Conservation (phyloP, 169 alveolate species). For the Plasmodium blacklocki region DNA sequence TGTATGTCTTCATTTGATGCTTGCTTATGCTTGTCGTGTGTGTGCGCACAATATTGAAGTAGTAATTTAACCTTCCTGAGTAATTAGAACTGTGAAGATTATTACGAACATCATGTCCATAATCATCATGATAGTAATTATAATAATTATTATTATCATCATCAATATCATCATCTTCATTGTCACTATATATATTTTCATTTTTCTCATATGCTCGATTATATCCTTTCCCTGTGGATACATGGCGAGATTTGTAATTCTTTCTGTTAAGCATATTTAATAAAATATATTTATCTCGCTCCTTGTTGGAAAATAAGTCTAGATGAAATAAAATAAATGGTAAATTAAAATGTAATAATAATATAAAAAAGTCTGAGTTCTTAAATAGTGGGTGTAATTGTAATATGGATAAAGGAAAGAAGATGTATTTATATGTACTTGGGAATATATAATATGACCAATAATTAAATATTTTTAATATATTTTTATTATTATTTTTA, state of each 20-base stretch:
- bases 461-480: conserved; percentile 43
- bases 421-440: conserved; percentile 56
- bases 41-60: conserved; percentile 4
- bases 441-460: conserved; percentile 65
- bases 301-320: conserved; percentile 33
- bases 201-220: too few species aligned
- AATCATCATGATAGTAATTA: neutral
- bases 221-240: too few species aligned
- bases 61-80: conserved; percentile 1
- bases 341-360: conserved; percentile 50
- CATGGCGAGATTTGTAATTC: too few species aligned
- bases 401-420: conserved; percentile 37
- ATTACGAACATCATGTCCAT: neutral
- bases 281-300: conserved; percentile 39
- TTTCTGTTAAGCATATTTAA: neutral
- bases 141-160: neutral
- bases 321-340: conserved; percentile 64
- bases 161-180: too few species aligned
- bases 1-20: conserved; percentile 39
- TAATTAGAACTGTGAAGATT: neutral
- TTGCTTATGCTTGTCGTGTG: conserved; percentile 33
- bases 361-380: conserved; percentile 41
- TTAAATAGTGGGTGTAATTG: conserved; percentile 52
- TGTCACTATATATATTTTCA: too few species aligned
- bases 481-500: conserved; percentile 24